Evolutionary conservation across 1,284 basidiomycete species (phyloP).

Genomic region (Laetiporus sulphureus): DNA sequence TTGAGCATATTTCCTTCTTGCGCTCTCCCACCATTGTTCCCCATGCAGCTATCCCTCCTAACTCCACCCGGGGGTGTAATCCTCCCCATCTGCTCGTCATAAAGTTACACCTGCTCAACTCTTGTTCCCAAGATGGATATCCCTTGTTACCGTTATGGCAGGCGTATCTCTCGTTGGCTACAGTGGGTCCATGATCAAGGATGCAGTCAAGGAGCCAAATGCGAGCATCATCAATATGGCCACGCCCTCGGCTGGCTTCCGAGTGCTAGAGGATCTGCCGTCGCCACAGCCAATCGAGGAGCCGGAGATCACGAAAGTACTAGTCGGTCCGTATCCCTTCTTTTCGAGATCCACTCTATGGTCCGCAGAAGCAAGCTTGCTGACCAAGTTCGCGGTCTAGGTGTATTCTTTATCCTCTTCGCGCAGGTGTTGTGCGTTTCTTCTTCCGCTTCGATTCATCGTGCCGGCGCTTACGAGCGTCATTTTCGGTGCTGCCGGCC

Average conservation of each 20-base stretch:
- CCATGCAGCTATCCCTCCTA: slow-evolving; percentile 5
- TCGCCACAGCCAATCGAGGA: slow-evolving; percentile 39
- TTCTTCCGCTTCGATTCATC: slow-evolving; percentile 10
- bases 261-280: slow-evolving; percentile 13
- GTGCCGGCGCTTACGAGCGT: slow-evolving; percentile 6
- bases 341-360: slow-evolving; percentile 3
- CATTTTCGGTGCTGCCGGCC: slow-evolving; percentile 5
- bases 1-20: slow-evolving; percentile 28
- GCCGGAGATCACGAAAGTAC: slow-evolving; percentile 55
- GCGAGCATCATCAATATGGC: too few species aligned
- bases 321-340: slow-evolving; percentile 44
- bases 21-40: slow-evolving; percentile 13
- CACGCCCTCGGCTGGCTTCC: too few species aligned
- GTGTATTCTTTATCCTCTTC: slow-evolving; percentile 89
- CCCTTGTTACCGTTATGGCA: slow-evolving; percentile 84
- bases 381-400: slow-evolving; percentile 29
- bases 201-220: slow-evolving; percentile 46
- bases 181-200: slow-evolving; percentile 83
- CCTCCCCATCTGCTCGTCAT: slow-evolving; percentile 1
- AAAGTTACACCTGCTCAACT: slow-evolving; percentile 7
- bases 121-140: slow-evolving; percentile 66
- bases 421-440: slow-evolving; percentile 90
- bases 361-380: background rate
- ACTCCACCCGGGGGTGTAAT: background rate
- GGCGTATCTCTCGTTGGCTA: slow-evolving; percentile 92